Evolutionary conservation across 1,284 basidiomycete genomes (phyloP), one percentile per base, ranked within the genome.

Genomic region (Ganoderma meredithae): DNA sequence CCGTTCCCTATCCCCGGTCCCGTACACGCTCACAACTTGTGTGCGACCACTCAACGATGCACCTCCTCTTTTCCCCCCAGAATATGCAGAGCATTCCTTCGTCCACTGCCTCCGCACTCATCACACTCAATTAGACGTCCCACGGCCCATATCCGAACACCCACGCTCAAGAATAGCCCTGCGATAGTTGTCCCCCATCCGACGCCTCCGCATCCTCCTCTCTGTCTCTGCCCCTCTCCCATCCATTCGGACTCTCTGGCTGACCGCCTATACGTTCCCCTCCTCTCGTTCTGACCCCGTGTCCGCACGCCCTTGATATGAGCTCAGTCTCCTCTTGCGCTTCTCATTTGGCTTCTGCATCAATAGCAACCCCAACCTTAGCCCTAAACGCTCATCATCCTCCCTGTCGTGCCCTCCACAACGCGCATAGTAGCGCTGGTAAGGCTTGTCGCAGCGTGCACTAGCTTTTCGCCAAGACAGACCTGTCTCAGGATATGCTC

Each of bases 121-220:
- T 6, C 31, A 27, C 15, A 55, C 52, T 17, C 27, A 31, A 33
- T 13, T 33, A 12, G 52, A 33, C 52, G 17, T 55, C 52, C 13
- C 52, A 55, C 52, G 52, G 15, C 27, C 52, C 27, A 55, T 55
- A 55, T 31, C 52, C 52, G 52, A 55, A 1, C 52, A 33, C 52
- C 52, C 52, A 55, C 52, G 52, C 52, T 55, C 52, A 31, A 49
- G 52, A 55, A 55, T 55, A 55, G 27, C 52, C 27, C 52, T 55
- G 52, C 13, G 52, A 55, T 55, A 55, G 31, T 55, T 55, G 27
- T 31, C 27, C 15, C 15, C 52, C 52, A 33, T 55, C 13, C 5
- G 52, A 55, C 27, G 15, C 13, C 15, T 55, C 27, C 15, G 31
- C 13, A 33, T 22, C 52, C 12, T 15, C 52, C 52, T 33, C 25